phyloP scores from a whole-genome alignment of 345 rosid genomes.

The Heritiera fomes region DNA sequence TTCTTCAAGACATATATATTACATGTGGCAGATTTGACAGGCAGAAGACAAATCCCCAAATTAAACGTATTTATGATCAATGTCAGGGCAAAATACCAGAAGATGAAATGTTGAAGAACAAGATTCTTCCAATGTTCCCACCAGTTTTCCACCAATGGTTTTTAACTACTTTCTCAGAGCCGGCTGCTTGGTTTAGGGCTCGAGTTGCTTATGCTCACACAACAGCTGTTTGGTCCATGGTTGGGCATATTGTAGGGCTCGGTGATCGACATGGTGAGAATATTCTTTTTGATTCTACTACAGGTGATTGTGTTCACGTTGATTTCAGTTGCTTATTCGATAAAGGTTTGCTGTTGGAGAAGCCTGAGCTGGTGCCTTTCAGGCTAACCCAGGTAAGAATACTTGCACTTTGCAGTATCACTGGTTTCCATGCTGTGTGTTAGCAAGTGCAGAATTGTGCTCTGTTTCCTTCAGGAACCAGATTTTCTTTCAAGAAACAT shows the following conservation, averaged over 20 bases:
- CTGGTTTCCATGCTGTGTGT: neutral
- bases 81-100: constrained; percentile 79
- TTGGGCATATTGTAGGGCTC: constrained; percentile 96
- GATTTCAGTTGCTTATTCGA: constrained; percentile 99
- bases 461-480: neutral
- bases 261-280: constrained; percentile 99
- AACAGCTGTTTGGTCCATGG: constrained; percentile 99
- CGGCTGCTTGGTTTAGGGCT: constrained; percentile 99
- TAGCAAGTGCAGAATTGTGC: neutral
- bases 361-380: constrained; percentile 98
- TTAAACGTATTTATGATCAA: constrained; percentile 86
- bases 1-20: constrained; percentile 83
- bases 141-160: constrained; percentile 98
- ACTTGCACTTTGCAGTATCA: neutral
- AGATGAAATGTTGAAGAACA: constrained; percentile 85
- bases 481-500: neutral
- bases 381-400: constrained; percentile 86
- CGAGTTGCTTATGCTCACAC: constrained; percentile 97
- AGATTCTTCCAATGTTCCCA: constrained; percentile 93
- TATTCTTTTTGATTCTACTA: constrained; percentile 95
- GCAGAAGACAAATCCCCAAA: constrained; percentile 88
- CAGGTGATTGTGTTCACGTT: constrained; percentile 98
- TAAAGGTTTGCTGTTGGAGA: constrained; percentile 93
- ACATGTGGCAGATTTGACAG: constrained; percentile 82
- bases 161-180: constrained; percentile 92